Base-by-base conservation (phyloP, 352 stramenopile species). In the Pythium insidiosum region DNA sequence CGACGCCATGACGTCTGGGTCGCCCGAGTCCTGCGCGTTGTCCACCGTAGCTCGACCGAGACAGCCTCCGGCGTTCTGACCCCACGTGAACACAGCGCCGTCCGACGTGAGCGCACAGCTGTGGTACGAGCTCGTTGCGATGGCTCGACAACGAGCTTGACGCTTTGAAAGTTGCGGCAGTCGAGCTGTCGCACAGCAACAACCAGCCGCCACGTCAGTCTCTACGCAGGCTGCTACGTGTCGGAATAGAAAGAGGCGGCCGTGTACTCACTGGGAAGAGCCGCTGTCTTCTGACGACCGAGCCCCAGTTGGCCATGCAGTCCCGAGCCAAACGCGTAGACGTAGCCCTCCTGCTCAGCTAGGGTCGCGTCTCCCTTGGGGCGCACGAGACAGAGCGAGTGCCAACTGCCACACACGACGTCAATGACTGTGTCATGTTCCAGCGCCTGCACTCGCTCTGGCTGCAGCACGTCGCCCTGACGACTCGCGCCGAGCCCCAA, bases 401-500 rank as follows among this genome's bases (percentile, higher is more conserved):
- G 76, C 76, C 76, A 89, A 26, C 53, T 84, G 9, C 62, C 58
- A 28, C 76, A 89, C 15, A 59, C 67, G 0, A 80, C 69, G 19
- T 84, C 72, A 24, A 80, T 10, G 0, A 87, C 73, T 6, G 73
- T n/a, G n/a, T 79, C 58, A 6, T 59, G 59, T 20, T 70, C 61
- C 2, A 89, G 53, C 30, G 69, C 43, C 13, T 24, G 53, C 16
- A 87, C 76, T 2, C 66, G 44, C 40, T 84, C 60, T 5, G 76
- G 76, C 16, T 71, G 61, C 2, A 64, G 53, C 11, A 62, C 42
- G 31, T 85, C 69, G 4, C 54, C 46, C n/a, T n/a, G n/a, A n/a
- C n/a, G n/a, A 12, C 61, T 68, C 2, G 47, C 44, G 24, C 87
- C 86, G 4, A 97, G 63, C 15, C 92, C 92, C 6, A 98, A 66